Evolutionary conservation across 75 land plant genomes (phyloP), one percentile per base, ranked within the genome.

Genomic region (Selaginella tamariscina): DNA sequence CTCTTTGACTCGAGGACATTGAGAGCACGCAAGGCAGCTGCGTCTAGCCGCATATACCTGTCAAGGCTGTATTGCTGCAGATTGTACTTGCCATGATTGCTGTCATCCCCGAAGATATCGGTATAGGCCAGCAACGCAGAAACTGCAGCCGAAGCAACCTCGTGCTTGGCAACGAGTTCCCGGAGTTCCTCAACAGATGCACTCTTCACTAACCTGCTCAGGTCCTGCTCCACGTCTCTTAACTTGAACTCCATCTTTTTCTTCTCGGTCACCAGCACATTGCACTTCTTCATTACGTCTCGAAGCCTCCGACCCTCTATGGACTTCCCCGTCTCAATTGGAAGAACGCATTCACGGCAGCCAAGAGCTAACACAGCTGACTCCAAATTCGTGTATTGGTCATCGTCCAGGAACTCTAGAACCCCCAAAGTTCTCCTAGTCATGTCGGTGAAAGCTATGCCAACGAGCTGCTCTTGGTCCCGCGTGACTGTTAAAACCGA

Each of bases 371-470:
- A 79, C 64, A 94, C 66, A 70, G 86, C 85, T 39, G 91, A 87
- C 69, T 94, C 98, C 64, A 87, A 68, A 79, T 87, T 89, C 20
- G 98, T 89, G 71, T 83, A 94, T 55, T 90, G 98, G 65, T 82
- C 84, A 73, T 89, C 98, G 72, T 94, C 98, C 60, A 86, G 78
- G 57, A 94, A 89, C 73, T 94, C 96, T 27, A 90, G 76, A 72
- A 89, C 55, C 31, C 98, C 98, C 69, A 94, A 66, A 5, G 71
- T 78, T 69, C 88, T 81, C 32, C 77, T 94, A 20, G 91, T 85
- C 70, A 85, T 59, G 65, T 94, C 91, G 32, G 85, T 75, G 70
- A 70, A 94, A 31, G 88, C 84, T 72, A 94, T 65, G n/a, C 91
- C 98, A 24, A 94, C 68, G 24, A 73, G 81, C 29, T 75, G 82